A percentile compares a stretch with the other conserved stretches of the same genome.
Conservation (phyloP, 164 flowering plant species). For the Liriodendron chinense region DNA sequence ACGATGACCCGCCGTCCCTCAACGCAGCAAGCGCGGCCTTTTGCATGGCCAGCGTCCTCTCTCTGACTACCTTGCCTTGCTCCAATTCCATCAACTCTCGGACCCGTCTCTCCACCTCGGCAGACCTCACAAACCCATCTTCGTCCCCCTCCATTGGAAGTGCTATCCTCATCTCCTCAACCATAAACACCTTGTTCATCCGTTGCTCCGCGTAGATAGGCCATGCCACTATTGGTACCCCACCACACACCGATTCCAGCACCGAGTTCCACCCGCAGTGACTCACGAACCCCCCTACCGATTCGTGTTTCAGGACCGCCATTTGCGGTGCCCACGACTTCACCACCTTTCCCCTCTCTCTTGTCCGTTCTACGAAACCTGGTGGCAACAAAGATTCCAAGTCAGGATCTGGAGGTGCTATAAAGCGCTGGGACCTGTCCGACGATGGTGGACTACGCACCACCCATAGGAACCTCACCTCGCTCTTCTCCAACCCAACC, state of each 20-base stretch:
- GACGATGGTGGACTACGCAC: constrained; percentile 30
- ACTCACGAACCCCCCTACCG: constrained; percentile 46
- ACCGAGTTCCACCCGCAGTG: constrained; percentile 56
- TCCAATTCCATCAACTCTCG: constrained; percentile 30
- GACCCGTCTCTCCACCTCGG: constrained; percentile 29
- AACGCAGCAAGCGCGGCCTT: constrained; percentile 19
- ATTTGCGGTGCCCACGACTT: constrained; percentile 47
- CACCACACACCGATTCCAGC: constrained; percentile 37
- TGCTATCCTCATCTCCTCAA: constrained; percentile 35
- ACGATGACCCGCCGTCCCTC: constrained; percentile 32
- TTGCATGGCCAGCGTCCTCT: constrained; percentile 10
- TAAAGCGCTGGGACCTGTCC: constrained; percentile 6
- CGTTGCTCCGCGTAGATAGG: constrained; percentile 46
- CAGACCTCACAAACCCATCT: constrained; percentile 26
- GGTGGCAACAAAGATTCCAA: constrained; percentile 25
- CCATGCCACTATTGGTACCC: constrained; percentile 52
- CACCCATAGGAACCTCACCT: constrained; percentile 45
- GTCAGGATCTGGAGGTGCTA: constrained; percentile 23
- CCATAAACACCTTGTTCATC: constrained; percentile 27
- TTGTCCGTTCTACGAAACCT: constrained; percentile 36
- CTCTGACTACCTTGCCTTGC: constrained; percentile 19
- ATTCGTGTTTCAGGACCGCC: constrained; percentile 29
- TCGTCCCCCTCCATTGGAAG: constrained; percentile 21
- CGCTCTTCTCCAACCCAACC: constrained; percentile 41
- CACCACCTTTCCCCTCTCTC: constrained; percentile 35